Conservation (phyloP, 1,284 basidiomycete species). For the Cutaneotrichosporon curvatum region DNA sequence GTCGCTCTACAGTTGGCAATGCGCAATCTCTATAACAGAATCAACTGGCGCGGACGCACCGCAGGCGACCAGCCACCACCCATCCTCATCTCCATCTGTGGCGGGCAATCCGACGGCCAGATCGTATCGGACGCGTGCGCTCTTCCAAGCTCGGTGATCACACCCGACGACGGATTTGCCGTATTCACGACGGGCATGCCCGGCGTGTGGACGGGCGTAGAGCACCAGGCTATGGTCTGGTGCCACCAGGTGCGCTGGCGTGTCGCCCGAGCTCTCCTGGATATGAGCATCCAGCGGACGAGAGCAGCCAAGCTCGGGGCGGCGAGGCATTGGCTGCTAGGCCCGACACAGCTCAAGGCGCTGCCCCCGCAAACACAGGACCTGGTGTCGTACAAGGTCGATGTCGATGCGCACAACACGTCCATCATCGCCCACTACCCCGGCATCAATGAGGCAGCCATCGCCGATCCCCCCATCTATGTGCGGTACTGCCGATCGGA, state of each 20-base stretch:
- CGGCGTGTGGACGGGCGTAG: conserved; percentile 88
- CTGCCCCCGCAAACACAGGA: neutral
- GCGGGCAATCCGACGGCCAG: conserved; percentile 86
- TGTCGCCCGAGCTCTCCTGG: conserved; percentile 69
- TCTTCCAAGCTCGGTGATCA: conserved; percentile 47
- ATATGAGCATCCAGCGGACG: conserved; percentile 49
- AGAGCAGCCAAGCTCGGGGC: conserved; percentile 9
- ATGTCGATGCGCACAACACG: conserved; percentile 8
- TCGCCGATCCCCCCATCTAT: neutral
- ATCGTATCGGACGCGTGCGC: conserved; percentile 86
- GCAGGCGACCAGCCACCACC: conserved; percentile 48
- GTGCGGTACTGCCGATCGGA: conserved; percentile 5
- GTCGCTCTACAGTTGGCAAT: conserved; percentile 70
- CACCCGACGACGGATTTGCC: conserved; percentile 55
- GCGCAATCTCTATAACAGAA: conserved; percentile 59
- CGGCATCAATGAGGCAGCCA: neutral
- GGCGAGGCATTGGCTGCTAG: conserved; percentile 12
- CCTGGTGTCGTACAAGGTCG: neutral
- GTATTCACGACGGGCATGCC: conserved; percentile 82
- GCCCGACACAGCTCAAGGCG: neutral
- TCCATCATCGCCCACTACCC: conserved; percentile 12
- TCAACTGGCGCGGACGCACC: conserved; percentile 20
- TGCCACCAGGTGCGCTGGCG: conserved; percentile 93
- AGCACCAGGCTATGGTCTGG: conserved; percentile 97
- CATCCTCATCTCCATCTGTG: conserved; percentile 79